Percentiles rank a stretch among this genome's conserved stretches.
These are phyloP conservation scores for Lentinus brumalis DNA, from an alignment of 768 basidiomycete species.

Conservation along the genomic window DNA sequence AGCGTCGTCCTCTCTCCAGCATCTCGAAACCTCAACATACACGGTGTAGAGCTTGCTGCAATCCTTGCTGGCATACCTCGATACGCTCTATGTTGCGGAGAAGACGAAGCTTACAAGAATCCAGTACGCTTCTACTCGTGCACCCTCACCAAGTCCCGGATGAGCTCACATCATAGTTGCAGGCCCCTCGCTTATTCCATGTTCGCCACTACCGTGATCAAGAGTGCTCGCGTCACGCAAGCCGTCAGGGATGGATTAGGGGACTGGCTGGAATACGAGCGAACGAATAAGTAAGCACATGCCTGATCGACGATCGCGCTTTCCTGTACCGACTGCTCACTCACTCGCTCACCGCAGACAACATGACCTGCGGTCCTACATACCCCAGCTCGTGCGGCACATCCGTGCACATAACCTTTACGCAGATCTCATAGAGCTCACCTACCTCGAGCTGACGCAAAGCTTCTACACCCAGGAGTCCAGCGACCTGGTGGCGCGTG, in stretches of 20 bases:
- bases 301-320: neutral
- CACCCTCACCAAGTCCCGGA: neutral
- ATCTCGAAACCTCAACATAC: neutral
- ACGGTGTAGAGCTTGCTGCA: slow-evolving; percentile 51
- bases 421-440: slow-evolving; percentile 53
- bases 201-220: slow-evolving; percentile 55
- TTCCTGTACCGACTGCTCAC: too few species aligned
- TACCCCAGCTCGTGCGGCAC: slow-evolving; percentile 56
- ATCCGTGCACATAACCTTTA: slow-evolving; percentile 63
- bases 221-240: slow-evolving; percentile 43
- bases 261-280: slow-evolving; percentile 58
- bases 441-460: slow-evolving; percentile 52
- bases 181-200: slow-evolving; percentile 57
- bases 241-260: slow-evolving; percentile 47
- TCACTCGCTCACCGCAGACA: slow-evolving; percentile 27
- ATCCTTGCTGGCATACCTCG: slow-evolving; percentile 70
- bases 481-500: slow-evolving; percentile 31
- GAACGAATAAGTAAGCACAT: slow-evolving; percentile 40
- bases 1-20: slow-evolving; percentile 4
- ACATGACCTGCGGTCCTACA: slow-evolving; percentile 41
- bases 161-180: neutral
- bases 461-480: slow-evolving; percentile 61
- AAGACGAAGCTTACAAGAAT: slow-evolving; percentile 42
- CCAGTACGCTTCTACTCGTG: slow-evolving; percentile 39
- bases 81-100: slow-evolving; percentile 60